Base-by-base conservation (phyloP, 495 filamentous ascomycete genomes). In the Penicillium turbatum region DNA sequence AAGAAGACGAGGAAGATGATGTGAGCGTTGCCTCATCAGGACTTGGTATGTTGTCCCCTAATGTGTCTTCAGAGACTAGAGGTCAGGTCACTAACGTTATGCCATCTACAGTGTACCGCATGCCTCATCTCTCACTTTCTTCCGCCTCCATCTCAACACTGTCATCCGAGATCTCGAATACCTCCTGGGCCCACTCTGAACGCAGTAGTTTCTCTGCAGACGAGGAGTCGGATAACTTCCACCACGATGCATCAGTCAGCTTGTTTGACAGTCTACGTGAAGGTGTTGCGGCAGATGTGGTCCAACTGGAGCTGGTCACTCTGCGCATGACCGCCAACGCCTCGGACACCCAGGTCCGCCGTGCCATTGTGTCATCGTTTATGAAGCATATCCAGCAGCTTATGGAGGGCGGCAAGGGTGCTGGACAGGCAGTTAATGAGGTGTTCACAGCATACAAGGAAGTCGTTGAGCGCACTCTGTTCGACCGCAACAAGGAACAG, bases 311-410 rank as follows among this genome's bases (percentile, higher is more conserved):
- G 66, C 85, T 99, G 37, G 93, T 87, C 72, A 86, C 88, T 59
- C 79, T 96, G 32, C 84, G 92, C 6, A 88, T 99, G 72, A 86
- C 83, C 19, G 87, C 86, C 55, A 90, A 99, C 64, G 95, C 93
- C 6, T 88, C 86, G 2, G 92, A 95, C 57, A 78, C 85, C 60
- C 85, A 91, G 67, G 87, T 97, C 54, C 88, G 92, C 21, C 87
- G 86, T 4, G 89, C 93, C 4, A 83, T 97, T 26, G 89, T 86
- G 6, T 82, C 84, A 17, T 89, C 90, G 0, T 92, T 97, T 64
- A 86, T 89, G 65, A 87, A 86, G 57, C 86, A 87, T 36, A 85
- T 93, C 32, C 75, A 84, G 2, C 84, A 90, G 59, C 76, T 97
- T 19, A 79, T 86, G 44, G 83, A 82, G 51, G 66, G 71, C 3